A percentile compares a stretch with the other conserved stretches of the same genome.
Evolutionary conservation across 2,329 filamentous ascomycete genomes (phyloP).

Genomic region (Fusarium transvaalense): DNA sequence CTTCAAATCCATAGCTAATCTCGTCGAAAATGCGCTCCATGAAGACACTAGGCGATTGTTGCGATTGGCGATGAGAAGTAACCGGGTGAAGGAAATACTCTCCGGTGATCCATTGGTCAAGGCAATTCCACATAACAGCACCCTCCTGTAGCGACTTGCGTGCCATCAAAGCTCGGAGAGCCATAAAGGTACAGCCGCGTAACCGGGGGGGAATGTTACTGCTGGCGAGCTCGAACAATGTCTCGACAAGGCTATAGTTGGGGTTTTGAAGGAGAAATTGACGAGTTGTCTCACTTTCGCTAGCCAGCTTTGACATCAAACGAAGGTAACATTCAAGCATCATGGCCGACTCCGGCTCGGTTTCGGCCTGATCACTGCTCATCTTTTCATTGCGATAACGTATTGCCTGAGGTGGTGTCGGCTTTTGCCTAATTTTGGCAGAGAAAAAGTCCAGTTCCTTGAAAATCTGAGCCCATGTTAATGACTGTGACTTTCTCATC

Average conservation of each 20-base stretch:
- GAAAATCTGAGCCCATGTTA: slow-evolving; percentile 95
- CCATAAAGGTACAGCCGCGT: slow-evolving; percentile 85
- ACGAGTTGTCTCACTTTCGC: slow-evolving; percentile 78
- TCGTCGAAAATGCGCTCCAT: slow-evolving; percentile 78
- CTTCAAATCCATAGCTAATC: slow-evolving; percentile 83
- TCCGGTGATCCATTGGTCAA: slow-evolving; percentile 85
- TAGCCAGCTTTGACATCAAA: slow-evolving; percentile 84
- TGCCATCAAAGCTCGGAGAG: slow-evolving; percentile 79
- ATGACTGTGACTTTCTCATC: slow-evolving; percentile 82
- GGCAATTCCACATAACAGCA: slow-evolving; percentile 80
- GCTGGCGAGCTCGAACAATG: slow-evolving; percentile 83
- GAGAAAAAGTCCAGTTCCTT: slow-evolving; percentile 89
- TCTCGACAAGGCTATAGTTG: slow-evolving; percentile 76
- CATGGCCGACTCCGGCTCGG: slow-evolving; percentile 91
- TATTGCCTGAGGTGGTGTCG: slow-evolving; percentile 58
- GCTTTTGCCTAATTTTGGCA: slow-evolving; percentile 79
- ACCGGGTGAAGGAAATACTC: slow-evolving; percentile 59
- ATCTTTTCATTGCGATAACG: slow-evolving; percentile 70
- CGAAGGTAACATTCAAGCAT: slow-evolving; percentile 96
- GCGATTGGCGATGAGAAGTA: slow-evolving; percentile 51
- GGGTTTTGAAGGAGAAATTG: slow-evolving; percentile 77
- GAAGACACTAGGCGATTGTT: slow-evolving; percentile 55
- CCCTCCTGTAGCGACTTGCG: slow-evolving; percentile 77
- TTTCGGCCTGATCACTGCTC: slow-evolving; percentile 76
- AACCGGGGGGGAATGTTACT: slow-evolving; percentile 81